Evolutionary conservation across 1,284 basidiomycete genomes (phyloP).

Genomic region (Puccinia triticina): DNA sequence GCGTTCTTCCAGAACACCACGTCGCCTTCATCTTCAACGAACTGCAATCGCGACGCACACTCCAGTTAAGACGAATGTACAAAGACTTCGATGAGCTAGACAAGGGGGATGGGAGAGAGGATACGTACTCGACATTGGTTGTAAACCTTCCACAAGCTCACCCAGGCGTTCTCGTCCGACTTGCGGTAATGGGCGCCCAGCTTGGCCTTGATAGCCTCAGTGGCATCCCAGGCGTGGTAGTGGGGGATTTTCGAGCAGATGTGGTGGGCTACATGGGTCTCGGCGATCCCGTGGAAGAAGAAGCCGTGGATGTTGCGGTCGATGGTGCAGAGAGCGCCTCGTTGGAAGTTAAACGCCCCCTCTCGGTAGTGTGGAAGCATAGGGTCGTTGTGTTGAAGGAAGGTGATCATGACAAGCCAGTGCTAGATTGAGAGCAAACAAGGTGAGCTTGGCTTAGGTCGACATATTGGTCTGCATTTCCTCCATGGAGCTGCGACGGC

Average conservation of each 20-base stretch:
- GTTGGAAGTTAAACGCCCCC: conserved; percentile 86
- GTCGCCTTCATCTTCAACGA: conserved; percentile 88
- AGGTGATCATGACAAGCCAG: conserved; percentile 52
- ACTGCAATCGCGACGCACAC: conserved; percentile 62
- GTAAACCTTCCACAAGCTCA: conserved; percentile 64
- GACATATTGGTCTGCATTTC: too few species aligned
- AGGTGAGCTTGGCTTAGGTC: not conserved
- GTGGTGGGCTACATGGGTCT: conserved; percentile 91
- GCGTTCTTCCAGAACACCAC: conserved; percentile 91
- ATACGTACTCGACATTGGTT: conserved; percentile 62
- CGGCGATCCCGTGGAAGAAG: conserved; percentile 82
- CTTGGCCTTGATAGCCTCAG: conserved; percentile 79
- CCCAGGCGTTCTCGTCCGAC: conserved; percentile 65
- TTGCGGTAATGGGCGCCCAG: conserved; percentile 68
- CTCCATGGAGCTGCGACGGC: conserved; percentile 50
- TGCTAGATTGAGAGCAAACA: conserved; percentile 15
- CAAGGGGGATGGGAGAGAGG: not conserved
- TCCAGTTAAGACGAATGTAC: not conserved
- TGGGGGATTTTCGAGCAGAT: conserved; percentile 91
- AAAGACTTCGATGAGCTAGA: not conserved
- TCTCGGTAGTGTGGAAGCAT: conserved; percentile 91
- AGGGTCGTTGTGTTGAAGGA: conserved; percentile 95
- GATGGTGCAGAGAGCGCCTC: conserved; percentile 89
- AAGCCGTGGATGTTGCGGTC: conserved; percentile 65
- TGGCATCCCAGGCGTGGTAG: conserved; percentile 88